Percentiles rank a stretch among this genome's conserved stretches.
Conservation (phyloP, 225 moss, liverwort and hornwort species). For the Neckera pumila region DNA sequence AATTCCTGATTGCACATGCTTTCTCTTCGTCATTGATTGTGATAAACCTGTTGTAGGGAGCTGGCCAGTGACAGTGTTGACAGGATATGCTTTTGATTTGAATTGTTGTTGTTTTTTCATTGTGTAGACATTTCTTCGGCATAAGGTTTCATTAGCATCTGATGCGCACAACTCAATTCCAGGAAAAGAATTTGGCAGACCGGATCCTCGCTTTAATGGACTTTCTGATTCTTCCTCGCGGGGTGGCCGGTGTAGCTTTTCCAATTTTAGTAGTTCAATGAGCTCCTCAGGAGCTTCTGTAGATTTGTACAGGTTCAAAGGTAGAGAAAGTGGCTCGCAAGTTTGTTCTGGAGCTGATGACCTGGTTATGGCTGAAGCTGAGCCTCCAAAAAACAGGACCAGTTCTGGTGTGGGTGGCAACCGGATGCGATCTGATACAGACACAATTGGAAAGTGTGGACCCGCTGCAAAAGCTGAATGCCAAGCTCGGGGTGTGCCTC, state of each 20-base stretch:
- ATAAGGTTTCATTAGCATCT: conserved; percentile 83
- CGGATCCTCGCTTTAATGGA: conserved; percentile 21
- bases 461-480: conserved; percentile 3
- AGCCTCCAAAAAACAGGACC: background rate
- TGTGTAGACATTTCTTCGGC: conserved; percentile 89
- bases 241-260: conserved; percentile 48
- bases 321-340: conserved; percentile 23
- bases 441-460: conserved; percentile 13
- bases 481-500: conserved; percentile 2
- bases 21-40: background rate
- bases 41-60: background rate
- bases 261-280: conserved; percentile 54
- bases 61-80: background rate
- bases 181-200: conserved; percentile 25
- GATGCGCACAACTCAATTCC: conserved; percentile 15
- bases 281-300: conserved; percentile 36
- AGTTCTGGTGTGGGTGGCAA: conserved; percentile 7
- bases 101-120: background rate
- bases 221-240: conserved; percentile 27
- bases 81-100: background rate
- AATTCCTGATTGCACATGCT: background rate
- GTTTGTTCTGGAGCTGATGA: conserved; percentile 2
- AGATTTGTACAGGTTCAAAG: conserved; percentile 49
- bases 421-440: conserved; percentile 3
- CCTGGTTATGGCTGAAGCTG: background rate